Evolutionary conservation across 305 asterid species (phyloP), one percentile per base, ranked within the genome.

Genomic region (Solanum hybrid): DNA sequence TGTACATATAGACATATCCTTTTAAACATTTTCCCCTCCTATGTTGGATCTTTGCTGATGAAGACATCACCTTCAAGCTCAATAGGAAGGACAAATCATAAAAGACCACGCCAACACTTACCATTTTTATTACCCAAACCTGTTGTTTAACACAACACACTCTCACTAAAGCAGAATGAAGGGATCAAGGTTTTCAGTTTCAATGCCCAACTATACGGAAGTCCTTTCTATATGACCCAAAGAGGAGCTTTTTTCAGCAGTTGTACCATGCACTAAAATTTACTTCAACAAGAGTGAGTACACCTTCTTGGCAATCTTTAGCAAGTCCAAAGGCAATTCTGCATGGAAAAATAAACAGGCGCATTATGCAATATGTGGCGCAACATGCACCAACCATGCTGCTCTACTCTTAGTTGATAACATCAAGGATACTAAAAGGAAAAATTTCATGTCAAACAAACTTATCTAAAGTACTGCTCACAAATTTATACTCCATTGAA

Each of bases 251-350:
- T 91, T 93, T 93, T 91, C 93, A 87, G 89, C 91, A 86, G 79
- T 92, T 91, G 93, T 88, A 93, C 92, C 94, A 88, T 79, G 86
- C 78, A 84, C 89, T 85, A 91, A 66, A 87, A 66, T 86, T 51
- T 88, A 88, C 90, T 91, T 90, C 91, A 88, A 91, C 92, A 88
- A 60, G 94, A 60, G 93, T 93, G 93, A 94, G 91, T 93, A 91
- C 95, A 91, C 91, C 95, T 91, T 91, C 98, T 90, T 91, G 93
- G 92, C 93, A 93, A 91, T 91, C 95, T 91, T 92, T 94, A 91
- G 87, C 56, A 90, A 90, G 93, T 92, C 95, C 97, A 93, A 91
- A 90, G 88, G 92, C 89, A 91, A 91, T 94, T 95, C 95, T 94
- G 97, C 96, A 93, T 81, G 89, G 90, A 91, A 92, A 91, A 90